Base-by-base conservation (phyloP, 148 eudicot genomes). In the Rhododendron kiyosumense region DNA sequence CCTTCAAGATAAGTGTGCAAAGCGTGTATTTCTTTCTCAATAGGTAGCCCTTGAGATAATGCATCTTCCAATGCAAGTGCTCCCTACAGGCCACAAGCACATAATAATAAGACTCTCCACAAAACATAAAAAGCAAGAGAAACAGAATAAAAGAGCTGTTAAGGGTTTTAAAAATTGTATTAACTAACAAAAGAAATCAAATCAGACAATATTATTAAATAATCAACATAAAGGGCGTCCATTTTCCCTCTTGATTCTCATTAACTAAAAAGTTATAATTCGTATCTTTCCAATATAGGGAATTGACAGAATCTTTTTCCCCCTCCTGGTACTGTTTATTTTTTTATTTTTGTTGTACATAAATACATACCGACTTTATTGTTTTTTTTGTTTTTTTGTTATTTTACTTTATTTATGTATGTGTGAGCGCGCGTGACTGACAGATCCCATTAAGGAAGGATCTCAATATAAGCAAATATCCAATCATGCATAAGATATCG, bases 1-100 rank as follows among this genome's bases (percentile, higher is more conserved):
- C 89, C 90, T 85, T 92, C 98, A 85, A 92, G 84, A 86, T 89
- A 89, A 67, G 88, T 81, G 45, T 88, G 91, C 81, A 96, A 84
- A 69, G 91, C 92, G 79, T 93, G 92, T 87, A 95, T 88, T 86
- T 96, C 98, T 83, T 92, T 88, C 88, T 93, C 94, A 87, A 96
- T 94, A 61, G 99, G 95, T 78, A 90, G 88, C 88, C 99, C 99
- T 90, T 92, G 94, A 43, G 98, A 91, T 45, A 96, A 91, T 85
- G 98, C 95, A 93, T 95, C 96, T 91, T 96, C 98, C 91, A 96
- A 80, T 63, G 95, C 96, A 88, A 96, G 99, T 84, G 97, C 93
- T 79, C 98, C 97, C 99, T 96, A 87, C 69, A 76, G 52, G 43
- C 36, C 67, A 26, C 18, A 61, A 63, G 38, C 36, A 69, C 7